These are phyloP conservation scores for Populus hybrid DNA, from an alignment of 441 rosid genomes.

Conservation along the genomic window DNA sequence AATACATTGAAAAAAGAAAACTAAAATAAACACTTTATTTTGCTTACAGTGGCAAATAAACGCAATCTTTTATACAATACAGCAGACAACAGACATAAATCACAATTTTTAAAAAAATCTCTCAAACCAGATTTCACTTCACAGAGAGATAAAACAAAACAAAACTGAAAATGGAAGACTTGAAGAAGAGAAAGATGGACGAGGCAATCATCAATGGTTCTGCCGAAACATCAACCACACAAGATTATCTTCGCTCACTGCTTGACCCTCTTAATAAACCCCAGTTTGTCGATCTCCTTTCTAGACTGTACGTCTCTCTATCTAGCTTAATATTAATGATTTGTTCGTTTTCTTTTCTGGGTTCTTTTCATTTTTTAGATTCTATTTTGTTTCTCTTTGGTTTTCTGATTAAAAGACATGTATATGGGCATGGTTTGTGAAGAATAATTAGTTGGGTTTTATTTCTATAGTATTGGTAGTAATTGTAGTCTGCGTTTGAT, in stretches of 20 bases:
- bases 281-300: conserved; percentile 54
- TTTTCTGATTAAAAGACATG: background rate
- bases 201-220: conserved; percentile 26
- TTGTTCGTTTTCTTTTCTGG: background rate
- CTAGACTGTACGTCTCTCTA: conserved; percentile 32
- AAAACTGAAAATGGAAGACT: conserved; percentile 28
- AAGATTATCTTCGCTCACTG: conserved; percentile 40
- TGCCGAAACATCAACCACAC: conserved; percentile 13
- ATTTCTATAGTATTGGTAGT: background rate
- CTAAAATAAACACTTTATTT: background rate
- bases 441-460: background rate
- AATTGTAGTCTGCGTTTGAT: background rate
- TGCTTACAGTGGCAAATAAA: background rate
- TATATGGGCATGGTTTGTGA: background rate
- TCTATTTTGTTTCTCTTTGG: background rate
- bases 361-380: background rate
- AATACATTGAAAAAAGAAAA: no score
- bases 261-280: conserved; percentile 51
- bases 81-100: background rate
- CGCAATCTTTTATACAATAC: background rate
- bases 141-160: background rate
- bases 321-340: background rate
- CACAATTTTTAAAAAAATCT: background rate
- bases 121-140: background rate
- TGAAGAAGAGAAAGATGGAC: conserved; percentile 49